Evolutionary conservation across 2,329 filamentous ascomycete genomes (phyloP), one percentile per base, ranked within the genome.

Genomic region (Trichophyton rubrum): DNA sequence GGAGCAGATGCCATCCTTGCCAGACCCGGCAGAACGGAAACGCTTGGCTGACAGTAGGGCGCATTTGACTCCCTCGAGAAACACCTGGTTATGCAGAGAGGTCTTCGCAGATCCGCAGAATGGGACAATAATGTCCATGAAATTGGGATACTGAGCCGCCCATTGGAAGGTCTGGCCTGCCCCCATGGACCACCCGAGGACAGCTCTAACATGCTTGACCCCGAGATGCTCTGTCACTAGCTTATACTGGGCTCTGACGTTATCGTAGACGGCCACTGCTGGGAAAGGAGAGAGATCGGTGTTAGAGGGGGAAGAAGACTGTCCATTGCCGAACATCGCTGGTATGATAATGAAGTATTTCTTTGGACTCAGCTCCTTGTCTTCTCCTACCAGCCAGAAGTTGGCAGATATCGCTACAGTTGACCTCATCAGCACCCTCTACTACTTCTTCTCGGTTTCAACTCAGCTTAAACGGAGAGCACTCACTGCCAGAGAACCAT

Each of bases 171-270:
- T 80, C 69, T 88, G 85, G 0, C 77, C 85, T 0, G 81, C 86
- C 1, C 85, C 85, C 86, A 89, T 88, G 6, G 80, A 84, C 85
- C 85, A 88, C 0, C 86, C 86, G 0, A 87, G 66, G 0, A 88
- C 85, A 7, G 82, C 82, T 22, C 78, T 75, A 1, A 84, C 77
- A 70, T 86, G 84, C 9, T 74, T 79, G 64, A 88, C 75, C 0
- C 79, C 78, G 1, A 89, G 72, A 55, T 82, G 78, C 67, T 85
- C 76, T 1, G 85, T 87, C n/a, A 88, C 75, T 0, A 88, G 78
- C 55, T 79, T 74, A 66, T 88, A 72, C 68, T 89, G 86, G 3
- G 86, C 86, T 30, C 79, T 75, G 3, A 88, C 83, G 64, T 88
- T 88, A 67, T 89, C 86, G 68, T 85, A 85, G 68, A 88, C 82